These are phyloP conservation scores for Penicillium sp. DNA, from an alignment of 2,329 filamentous ascomycete genomes.

Conservation along the genomic window DNA sequence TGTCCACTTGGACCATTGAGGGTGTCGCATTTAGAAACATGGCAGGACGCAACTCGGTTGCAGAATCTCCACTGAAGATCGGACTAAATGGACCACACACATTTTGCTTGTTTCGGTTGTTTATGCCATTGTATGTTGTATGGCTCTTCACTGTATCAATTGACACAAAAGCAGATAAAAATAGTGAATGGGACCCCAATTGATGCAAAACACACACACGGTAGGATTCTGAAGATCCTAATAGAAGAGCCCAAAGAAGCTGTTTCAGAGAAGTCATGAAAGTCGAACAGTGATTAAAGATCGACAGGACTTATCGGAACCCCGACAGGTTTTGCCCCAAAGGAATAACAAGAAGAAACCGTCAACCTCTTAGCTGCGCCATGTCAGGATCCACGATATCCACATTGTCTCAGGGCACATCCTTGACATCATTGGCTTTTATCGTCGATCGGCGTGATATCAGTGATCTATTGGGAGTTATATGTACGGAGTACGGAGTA, in stretches of 20 bases:
- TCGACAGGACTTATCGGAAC: slow-evolving; percentile 1
- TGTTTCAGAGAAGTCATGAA: not conserved
- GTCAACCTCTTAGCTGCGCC: not conserved
- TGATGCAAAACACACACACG: not conserved
- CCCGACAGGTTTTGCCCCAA: not conserved
- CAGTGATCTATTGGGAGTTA: not conserved
- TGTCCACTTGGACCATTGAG: not conserved
- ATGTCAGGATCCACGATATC: not conserved
- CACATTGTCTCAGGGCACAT: slow-evolving; percentile 5
- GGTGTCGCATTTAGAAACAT: not conserved
- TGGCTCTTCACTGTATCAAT: not conserved
- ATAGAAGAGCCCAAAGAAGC: not conserved
- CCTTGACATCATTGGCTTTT: slow-evolving; percentile 1
- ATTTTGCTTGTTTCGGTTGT: not conserved
- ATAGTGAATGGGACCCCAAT: not conserved
- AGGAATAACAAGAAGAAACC: not conserved
- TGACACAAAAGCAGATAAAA: not conserved
- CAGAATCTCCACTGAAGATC: not conserved
- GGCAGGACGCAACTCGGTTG: not conserved
- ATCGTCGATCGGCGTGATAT: not conserved
- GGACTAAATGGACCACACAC: not conserved
- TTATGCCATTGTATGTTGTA: not conserved
- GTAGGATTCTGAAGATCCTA: not conserved
- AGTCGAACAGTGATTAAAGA: not conserved
- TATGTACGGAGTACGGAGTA: too few relatives aligned